Percentiles rank a stretch among this genome's conserved stretches.
These are phyloP conservation scores for Stromatinia cepivora DNA, from an alignment of 2,329 filamentous ascomycete species.

Conservation along the genomic window DNA sequence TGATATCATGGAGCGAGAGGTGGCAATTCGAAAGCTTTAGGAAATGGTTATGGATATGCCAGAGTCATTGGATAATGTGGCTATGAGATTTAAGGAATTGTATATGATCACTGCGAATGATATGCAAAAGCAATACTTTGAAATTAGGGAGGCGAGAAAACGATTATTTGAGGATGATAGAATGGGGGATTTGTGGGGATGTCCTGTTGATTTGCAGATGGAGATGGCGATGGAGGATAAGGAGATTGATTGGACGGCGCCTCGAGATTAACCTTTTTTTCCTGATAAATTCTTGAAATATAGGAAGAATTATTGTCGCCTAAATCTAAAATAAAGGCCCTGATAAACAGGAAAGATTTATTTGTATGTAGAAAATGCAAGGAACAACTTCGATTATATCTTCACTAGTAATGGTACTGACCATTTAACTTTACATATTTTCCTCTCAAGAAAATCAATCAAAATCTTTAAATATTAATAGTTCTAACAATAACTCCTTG, in stretches of 20 bases:
- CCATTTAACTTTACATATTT: too few relatives aligned
- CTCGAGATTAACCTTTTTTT: not conserved
- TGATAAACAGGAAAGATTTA: too few relatives aligned
- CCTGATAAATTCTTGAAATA: not conserved
- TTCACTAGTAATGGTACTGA: too few relatives aligned
- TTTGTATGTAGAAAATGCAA: too few relatives aligned
- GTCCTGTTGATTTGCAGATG: not conserved
- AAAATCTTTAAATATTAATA: too few relatives aligned
- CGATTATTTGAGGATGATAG: not conserved
- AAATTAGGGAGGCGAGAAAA: slow-evolving; percentile 12
- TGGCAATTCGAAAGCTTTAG: not conserved
- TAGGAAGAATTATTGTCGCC: not conserved
- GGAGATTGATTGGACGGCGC: not conserved
- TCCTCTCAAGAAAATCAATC: too few relatives aligned
- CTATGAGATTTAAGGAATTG: not conserved
- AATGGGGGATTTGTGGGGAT: not conserved
- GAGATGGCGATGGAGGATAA: not conserved
- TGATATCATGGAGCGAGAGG: not conserved
- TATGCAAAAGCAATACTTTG: slow-evolving; percentile 13
- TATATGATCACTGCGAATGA: slow-evolving; percentile 3
- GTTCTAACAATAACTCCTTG: too few relatives aligned
- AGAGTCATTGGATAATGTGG: not conserved
- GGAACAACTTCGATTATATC: too few relatives aligned
- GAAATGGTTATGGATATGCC: not conserved
- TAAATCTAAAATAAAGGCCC: too few relatives aligned